Conservation (phyloP, 2,329 filamentous ascomycete genomes). For the Colletotrichum sansevieriae region DNA sequence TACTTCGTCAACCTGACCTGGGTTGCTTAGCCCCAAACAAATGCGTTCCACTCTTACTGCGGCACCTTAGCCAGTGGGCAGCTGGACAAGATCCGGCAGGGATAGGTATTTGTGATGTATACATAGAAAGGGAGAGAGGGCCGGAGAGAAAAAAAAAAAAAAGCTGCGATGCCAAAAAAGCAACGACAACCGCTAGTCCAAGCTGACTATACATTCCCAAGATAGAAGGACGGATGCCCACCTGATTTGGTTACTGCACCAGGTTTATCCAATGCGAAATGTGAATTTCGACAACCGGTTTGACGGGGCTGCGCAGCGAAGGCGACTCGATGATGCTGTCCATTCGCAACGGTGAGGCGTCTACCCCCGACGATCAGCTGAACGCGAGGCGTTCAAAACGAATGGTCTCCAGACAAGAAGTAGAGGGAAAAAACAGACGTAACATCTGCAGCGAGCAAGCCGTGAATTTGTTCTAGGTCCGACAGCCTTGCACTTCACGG, state of each 20-base stretch:
- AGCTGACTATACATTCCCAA: conserved; percentile 19
- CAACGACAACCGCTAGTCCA: conserved; percentile 26
- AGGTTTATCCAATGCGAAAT: conserved; percentile 4
- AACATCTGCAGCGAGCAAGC: too few species aligned
- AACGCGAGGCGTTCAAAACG: conserved; percentile 27
- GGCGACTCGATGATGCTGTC: conserved; percentile 28
- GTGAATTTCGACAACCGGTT: background rate
- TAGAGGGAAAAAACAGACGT: too few species aligned
- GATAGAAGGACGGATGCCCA: conserved; percentile 21
- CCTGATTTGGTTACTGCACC: background rate
- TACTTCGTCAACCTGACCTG: conserved; percentile 19
- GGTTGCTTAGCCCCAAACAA: conserved; percentile 17
- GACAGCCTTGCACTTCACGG: background rate
- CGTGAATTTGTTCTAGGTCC: conserved; percentile 1
- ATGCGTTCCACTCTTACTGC: conserved; percentile 5
- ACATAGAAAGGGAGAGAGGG: background rate
- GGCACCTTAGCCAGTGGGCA: too few species aligned
- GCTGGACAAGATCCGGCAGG: too few species aligned
- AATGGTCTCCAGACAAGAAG: conserved; percentile 13
- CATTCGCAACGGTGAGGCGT: conserved; percentile 35
- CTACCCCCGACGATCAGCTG: conserved; percentile 11
- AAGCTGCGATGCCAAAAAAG: conserved; percentile 17
- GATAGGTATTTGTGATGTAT: too few species aligned
- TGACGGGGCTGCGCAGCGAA: conserved; percentile 18
- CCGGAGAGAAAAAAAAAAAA: background rate